phyloP scores from a whole-genome alignment of 1,284 basidiomycete species.

The Apiotrichum gamsii region DNA sequence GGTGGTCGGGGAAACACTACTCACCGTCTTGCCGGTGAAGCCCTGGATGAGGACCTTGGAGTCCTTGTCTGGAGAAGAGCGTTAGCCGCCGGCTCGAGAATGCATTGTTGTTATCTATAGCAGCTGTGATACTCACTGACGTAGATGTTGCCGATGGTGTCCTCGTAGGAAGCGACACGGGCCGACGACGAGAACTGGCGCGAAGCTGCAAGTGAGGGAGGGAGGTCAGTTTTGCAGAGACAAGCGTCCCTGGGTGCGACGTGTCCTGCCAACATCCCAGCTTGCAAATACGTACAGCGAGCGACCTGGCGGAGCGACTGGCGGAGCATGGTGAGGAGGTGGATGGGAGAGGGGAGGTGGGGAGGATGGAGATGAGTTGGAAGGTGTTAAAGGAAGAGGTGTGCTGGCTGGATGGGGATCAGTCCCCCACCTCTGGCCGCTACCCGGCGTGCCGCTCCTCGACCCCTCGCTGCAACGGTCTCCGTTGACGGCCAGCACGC shows the following conservation, averaged over 20 bases:
- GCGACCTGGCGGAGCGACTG: constrained; percentile 25
- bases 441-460: no score
- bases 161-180: constrained; percentile 68
- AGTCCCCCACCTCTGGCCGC: no score
- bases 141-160: constrained; percentile 84
- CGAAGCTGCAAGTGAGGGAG: constrained; percentile 13
- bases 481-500: no score
- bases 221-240: no score
- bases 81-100: constrained; percentile 15
- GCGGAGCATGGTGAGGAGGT: constrained; percentile 16
- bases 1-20: constrained; percentile 33
- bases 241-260: no score
- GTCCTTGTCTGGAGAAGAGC: constrained; percentile 64
- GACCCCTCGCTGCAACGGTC: no score
- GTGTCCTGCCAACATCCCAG: no score
- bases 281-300: constrained; percentile 18
- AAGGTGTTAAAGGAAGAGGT: no score
- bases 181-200: constrained; percentile 64
- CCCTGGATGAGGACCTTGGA: constrained; percentile 91
- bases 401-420: no score
- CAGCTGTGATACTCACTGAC: constrained; percentile 55
- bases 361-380: background rate
- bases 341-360: constrained; percentile 4
- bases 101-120: constrained; percentile 1
- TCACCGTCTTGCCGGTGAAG: constrained; percentile 93